Conservation (phyloP, 176 grass and related monocot genomes). For the Themeda triandra region DNA sequence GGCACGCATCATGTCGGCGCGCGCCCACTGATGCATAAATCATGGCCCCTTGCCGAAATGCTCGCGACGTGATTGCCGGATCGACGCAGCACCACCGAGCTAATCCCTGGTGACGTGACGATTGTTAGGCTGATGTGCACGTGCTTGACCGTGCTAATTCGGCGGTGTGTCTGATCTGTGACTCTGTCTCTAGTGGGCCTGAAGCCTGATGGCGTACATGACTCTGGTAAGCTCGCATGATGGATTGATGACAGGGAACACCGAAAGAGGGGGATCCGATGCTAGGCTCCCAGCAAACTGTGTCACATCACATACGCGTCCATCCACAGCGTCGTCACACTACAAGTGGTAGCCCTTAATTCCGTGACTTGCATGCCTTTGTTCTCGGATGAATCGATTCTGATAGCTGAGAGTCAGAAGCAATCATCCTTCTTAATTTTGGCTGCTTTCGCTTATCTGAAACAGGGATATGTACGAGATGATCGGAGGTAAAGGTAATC, state of each 20-base stretch:
- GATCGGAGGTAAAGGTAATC: neutral
- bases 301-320: neutral
- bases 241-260: neutral
- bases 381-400: neutral
- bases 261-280: neutral
- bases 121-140: neutral
- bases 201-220: neutral
- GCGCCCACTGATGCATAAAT: neutral
- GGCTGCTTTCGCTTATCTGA: neutral
- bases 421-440: neutral
- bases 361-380: neutral
- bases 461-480: neutral
- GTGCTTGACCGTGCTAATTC: neutral
- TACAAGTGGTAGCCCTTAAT: neutral
- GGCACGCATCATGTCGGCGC: neutral
- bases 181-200: neutral
- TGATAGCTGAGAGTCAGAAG: neutral
- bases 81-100: neutral
- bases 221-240: neutral
- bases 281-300: neutral
- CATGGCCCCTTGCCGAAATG: neutral
- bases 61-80: slow-evolving; percentile 9
- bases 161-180: neutral
- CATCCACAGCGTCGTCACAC: neutral
- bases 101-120: neutral